Conservation (phyloP, 352 stramenopile species). For the Phytophthora aleatoria region DNA sequence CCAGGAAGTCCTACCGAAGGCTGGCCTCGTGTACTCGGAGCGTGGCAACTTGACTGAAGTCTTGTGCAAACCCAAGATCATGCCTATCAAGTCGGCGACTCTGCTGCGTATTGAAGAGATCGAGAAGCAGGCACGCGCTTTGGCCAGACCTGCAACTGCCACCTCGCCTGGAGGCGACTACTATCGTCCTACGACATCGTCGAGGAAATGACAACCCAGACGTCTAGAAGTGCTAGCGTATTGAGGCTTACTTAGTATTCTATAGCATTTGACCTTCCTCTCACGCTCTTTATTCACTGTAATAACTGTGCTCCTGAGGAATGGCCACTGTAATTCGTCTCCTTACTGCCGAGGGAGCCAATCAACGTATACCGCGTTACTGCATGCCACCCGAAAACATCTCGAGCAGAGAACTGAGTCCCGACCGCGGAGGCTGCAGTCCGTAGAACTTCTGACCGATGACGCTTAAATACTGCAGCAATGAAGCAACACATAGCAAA, state of each 20-base stretch:
- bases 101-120: conserved; percentile 88
- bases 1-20: conserved; percentile 86
- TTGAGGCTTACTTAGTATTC: no score
- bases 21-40: conserved; percentile 90
- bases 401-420: conserved; percentile 81
- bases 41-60: conserved; percentile 84
- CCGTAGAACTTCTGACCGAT: conserved; percentile 90
- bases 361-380: conserved; percentile 18
- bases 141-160: conserved; percentile 32
- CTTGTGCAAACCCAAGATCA: conserved; percentile 90
- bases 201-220: conserved; percentile 20
- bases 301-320: not conserved
- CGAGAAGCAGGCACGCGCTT: conserved; percentile 65
- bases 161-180: conserved; percentile 19
- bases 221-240: no score
- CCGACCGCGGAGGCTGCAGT: conserved; percentile 76
- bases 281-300: conserved; percentile 18
- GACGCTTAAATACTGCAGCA: conserved; percentile 74
- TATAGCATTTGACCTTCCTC: no score
- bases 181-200: conserved; percentile 18
- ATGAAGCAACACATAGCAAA: conserved; percentile 6
- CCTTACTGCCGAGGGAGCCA: not conserved
- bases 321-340: no score
- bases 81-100: conserved; percentile 90
- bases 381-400: conserved; percentile 88